phyloP scores from a whole-genome alignment of 78 protist genomes.

The Protostelium mycophagum region DNA sequence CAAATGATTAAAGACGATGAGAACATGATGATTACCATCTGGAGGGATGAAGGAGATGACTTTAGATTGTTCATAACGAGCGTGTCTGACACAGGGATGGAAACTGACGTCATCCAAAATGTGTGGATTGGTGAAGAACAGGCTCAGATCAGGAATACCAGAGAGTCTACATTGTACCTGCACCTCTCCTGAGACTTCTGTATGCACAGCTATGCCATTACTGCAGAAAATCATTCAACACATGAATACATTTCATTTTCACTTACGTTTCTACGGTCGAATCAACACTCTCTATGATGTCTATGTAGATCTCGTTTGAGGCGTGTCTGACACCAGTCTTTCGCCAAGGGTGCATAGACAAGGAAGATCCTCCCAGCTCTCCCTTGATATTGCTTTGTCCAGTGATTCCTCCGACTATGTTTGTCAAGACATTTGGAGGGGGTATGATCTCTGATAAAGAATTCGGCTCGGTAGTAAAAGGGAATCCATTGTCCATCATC shows the following conservation, averaged over 20 bases:
- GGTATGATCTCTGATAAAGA: conserved; percentile 75
- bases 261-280: conserved; percentile 60
- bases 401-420: conserved; percentile 15
- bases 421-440: conserved; percentile 66
- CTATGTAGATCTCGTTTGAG: conserved; percentile 85
- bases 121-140: conserved; percentile 69
- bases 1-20: neutral
- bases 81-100: conserved; percentile 83
- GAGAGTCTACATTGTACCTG: conserved; percentile 32
- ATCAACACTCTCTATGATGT: conserved; percentile 84
- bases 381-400: conserved; percentile 18
- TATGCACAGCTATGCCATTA: conserved; percentile 45
- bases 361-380: neutral
- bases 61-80: conserved; percentile 56
- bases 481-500: conserved; percentile 90
- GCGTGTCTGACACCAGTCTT: conserved; percentile 79
- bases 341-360: conserved; percentile 78
- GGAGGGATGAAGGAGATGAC: conserved; percentile 75
- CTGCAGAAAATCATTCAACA: conserved; percentile 8
- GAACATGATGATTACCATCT: conserved; percentile 45
- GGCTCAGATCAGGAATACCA: conserved; percentile 80
- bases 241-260: neutral
- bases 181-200: conserved; percentile 64
- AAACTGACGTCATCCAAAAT: conserved; percentile 74
- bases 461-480: conserved; percentile 84